A percentile compares a stretch with the other conserved stretches of the same genome.
phyloP scores from a whole-genome alignment of 495 filamentous ascomycete species.

The Margaritispora aquatica region DNA sequence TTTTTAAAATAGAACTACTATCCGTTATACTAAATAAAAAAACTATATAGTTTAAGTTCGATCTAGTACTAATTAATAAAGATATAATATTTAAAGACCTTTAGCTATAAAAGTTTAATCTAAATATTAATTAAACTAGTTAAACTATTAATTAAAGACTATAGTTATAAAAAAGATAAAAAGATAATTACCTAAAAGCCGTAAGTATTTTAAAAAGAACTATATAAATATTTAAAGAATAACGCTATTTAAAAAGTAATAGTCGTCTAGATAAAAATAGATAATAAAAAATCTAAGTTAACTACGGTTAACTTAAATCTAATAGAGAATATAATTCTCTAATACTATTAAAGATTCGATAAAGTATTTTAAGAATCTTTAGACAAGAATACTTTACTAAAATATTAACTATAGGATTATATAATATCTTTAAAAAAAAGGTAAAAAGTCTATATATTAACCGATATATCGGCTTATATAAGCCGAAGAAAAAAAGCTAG shows the following conservation, averaged over 20 bases:
- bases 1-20: neutral
- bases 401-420: neutral
- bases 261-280: too few species aligned
- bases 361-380: neutral
- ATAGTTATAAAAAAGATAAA: neutral
- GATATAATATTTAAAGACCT: neutral
- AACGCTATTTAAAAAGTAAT: too few species aligned
- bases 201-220: neutral
- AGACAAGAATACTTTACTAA: neutral
- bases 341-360: too few species aligned
- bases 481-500: neutral
- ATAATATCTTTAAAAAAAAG: neutral
- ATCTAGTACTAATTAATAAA: neutral
- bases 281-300: too few species aligned
- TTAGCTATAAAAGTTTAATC: neutral
- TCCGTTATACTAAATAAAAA: neutral
- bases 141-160: neutral
- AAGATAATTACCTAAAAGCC: neutral
- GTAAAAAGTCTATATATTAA: neutral
- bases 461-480: neutral
- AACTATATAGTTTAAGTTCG: neutral
- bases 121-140: neutral
- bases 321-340: too few species aligned
- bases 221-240: neutral
- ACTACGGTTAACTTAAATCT: too few species aligned